A percentile compares a stretch with the other conserved stretches of the same genome.
phyloP scores from a whole-genome alignment of 2,329 filamentous ascomycete species.

The Daldinia sp. region DNA sequence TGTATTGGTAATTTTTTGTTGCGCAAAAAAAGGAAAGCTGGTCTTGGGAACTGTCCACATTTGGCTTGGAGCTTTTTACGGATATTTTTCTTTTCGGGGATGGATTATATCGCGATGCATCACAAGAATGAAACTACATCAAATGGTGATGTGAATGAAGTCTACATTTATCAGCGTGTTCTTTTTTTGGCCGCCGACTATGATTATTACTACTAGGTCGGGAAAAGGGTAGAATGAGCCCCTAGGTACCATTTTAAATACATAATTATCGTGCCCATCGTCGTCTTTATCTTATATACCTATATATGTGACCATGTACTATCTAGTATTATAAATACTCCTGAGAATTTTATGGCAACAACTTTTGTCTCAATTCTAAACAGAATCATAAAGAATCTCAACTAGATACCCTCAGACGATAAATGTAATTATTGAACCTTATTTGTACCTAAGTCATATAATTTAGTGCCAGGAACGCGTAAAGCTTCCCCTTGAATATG shows the following conservation, averaged over 20 bases:
- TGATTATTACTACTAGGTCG: not conserved
- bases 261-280: not conserved
- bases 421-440: not conserved
- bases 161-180: constrained; percentile 2
- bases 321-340: not conserved
- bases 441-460: not conserved
- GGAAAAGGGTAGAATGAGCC: not conserved
- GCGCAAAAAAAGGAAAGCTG: not conserved
- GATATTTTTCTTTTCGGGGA: constrained; percentile 1
- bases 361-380: too few species aligned
- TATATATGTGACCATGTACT: not conserved
- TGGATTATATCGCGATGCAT: constrained; percentile 16
- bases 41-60: not conserved
- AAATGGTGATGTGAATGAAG: not conserved
- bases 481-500: not conserved
- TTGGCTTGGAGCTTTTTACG: constrained; percentile 11
- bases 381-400: too few species aligned
- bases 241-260: not conserved
- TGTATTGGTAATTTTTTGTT: too few species aligned
- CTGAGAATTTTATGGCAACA: too few species aligned
- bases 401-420: not conserved
- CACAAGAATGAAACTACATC: constrained; percentile 18
- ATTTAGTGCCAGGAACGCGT: not conserved
- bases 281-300: constrained; percentile 1
- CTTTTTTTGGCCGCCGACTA: not conserved